These are phyloP conservation scores for Berberis vulgaris DNA, from an alignment of 164 flowering plant species.

Conservation along the genomic window DNA sequence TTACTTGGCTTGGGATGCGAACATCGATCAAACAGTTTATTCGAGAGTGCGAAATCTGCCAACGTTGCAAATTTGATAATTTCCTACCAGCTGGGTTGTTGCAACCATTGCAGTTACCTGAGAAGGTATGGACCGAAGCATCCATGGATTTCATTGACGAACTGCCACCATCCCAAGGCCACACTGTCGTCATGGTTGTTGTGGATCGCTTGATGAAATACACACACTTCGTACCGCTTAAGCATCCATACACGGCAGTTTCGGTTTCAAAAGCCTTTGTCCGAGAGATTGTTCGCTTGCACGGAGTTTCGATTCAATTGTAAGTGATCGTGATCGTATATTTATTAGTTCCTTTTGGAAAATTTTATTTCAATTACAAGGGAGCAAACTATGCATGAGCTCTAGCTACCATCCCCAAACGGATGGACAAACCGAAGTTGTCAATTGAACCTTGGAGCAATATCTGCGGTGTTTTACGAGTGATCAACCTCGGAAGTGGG, in stretches of 20 bases:
- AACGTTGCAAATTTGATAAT: not conserved
- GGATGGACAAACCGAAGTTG: too few relatives aligned
- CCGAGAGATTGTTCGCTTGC: not conserved
- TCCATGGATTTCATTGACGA: too few relatives aligned
- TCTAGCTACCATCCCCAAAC: too few relatives aligned
- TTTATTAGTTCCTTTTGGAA: constrained; percentile 4
- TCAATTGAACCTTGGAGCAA: too few relatives aligned
- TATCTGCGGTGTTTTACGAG: too few relatives aligned
- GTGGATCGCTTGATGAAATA: not conserved
- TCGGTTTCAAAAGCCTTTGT: constrained; percentile 3
- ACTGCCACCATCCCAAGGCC: too few relatives aligned
- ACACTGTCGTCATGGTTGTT: not conserved
- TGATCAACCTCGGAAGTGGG: constrained; percentile 2
- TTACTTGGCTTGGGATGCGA: not conserved
- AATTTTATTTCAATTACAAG: constrained; percentile 4
- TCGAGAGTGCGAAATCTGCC: not conserved
- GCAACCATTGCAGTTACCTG: too few relatives aligned
- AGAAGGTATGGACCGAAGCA: too few relatives aligned
- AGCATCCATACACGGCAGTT: constrained; percentile 8
- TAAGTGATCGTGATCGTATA: not conserved
- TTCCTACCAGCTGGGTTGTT: not conserved
- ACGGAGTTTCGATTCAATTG: not conserved
- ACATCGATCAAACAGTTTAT: not conserved
- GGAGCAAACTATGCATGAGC: not conserved
- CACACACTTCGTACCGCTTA: constrained; percentile 1